Base-by-base conservation (phyloP, 331 rosid species). In the Phaseolus coccineus region DNA sequence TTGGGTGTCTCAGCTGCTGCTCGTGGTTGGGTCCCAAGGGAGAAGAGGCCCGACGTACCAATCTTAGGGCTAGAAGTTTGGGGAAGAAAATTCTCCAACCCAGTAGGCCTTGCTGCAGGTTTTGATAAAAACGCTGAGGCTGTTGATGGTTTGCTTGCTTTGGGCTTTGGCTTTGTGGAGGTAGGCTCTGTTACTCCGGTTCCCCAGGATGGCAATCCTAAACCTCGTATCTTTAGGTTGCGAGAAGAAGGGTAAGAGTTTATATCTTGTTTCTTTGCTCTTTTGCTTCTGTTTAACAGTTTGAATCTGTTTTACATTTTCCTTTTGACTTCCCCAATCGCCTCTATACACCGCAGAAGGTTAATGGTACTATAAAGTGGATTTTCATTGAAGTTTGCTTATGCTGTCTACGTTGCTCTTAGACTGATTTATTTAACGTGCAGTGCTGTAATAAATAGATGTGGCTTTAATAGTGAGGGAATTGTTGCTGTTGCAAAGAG, bases 61-160 rank as follows among this genome's bases (percentile, higher is more conserved):
- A 84, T 55, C 84, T 76, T 95, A 79, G 93, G 94, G 30, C 87
- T 92, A 59, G 89, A 95, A 84, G 99, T 95, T 84, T 95, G 99
- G 99, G 99, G 99, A 84, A 91, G 96, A 86, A 95, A 92, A 76
- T 95, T 95, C 82, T 91, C 97, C 74, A 95, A 95, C 56, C 99
- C 99, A n/a, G 13, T 95, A 53, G 99, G 99, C 78, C 99, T 95
- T 84, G 99, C 99, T 79, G 99, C 99, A 31, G 99, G 99, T 76
- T 95, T 95, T 82, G 99, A 95, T 89, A 95, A 95, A 82, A 90
- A 95, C 59, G 99, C 99, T 1, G 97, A 82, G 89, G 99, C 99
- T 65, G 85, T 93, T 63, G 99, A 95, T 81, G 99, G 99, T 35
- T 89, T 95, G 58, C 99, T 95, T 85, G 93, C 77, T 76, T 57